Evolutionary conservation across 2,329 filamentous ascomycete genomes (phyloP), one percentile per base, ranked within the genome.

Genomic region (Penicillium sclerotigenum): DNA sequence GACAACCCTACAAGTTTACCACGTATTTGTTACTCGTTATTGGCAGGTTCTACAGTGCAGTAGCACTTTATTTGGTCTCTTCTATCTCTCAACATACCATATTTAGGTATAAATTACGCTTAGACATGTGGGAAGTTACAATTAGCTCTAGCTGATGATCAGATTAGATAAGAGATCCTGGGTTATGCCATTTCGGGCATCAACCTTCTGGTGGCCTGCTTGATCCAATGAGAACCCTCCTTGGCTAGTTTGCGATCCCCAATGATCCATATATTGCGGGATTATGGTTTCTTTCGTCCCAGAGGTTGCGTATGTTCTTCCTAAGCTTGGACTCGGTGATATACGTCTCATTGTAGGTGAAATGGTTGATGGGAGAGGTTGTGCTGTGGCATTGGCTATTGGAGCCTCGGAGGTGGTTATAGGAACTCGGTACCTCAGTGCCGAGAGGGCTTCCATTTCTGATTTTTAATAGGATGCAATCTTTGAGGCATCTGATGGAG

Each of bases 371-470:
- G 79, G 78, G 0, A 67, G 79, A 26, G 79, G 79, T 0, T 1
- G 6, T 16, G 14, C 20, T 10, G 7, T 20, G 2, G 13, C 20
- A 40, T 40, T 16, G 1, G 13, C 20, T 24, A 13, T 24, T 40
- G 20, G 11, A 10, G 20, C 4, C 6, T 68, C 74, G 0, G 85
- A 81, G 0, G 76, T 80, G 0, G 81, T 79, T 0, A 77, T 88
- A 73, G 86, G 85, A 0, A 88, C 86, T 0, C 76, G 83, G 10
- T 83, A 85, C 49, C 77, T 88, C 0, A 83, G 82, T 1, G 63
- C 72, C 0, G 65, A 67, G 0, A 80, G 83, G 62, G 76, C 80
- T 1, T 70, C 71, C 16, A 74, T 83, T 18, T 66, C 77, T 4
- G 69, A 70, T 36, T 79, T 79, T 0, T 83, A 83, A 59, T 72